Conservation (phyloP, 2,329 filamentous ascomycete genomes). For the Colletotrichum lini region DNA sequence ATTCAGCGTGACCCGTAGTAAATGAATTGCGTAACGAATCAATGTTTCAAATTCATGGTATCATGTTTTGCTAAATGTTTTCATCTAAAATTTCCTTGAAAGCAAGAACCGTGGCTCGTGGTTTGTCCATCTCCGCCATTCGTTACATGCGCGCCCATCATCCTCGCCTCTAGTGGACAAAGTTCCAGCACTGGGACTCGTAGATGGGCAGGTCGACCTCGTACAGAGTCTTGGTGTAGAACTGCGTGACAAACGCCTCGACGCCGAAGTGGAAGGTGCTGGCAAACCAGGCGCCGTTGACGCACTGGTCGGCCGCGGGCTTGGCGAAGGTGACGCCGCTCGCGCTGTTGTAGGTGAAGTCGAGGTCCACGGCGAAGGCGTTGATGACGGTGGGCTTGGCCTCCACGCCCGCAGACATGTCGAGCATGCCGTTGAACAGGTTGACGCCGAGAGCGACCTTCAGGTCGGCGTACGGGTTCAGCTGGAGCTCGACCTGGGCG, state of each 20-base stretch:
- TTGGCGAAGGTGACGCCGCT: slow-evolving; percentile 31
- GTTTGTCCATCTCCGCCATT: too few relatives aligned
- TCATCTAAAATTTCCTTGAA: too few relatives aligned
- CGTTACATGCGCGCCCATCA: too few relatives aligned
- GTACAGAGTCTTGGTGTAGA: slow-evolving; percentile 41
- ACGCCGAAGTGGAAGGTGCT: slow-evolving; percentile 41
- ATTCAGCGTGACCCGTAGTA: too few relatives aligned
- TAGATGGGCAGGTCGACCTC: slow-evolving; percentile 34
- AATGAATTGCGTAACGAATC: too few relatives aligned
- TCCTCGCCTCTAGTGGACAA: slow-evolving; percentile 8
- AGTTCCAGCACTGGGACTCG: slow-evolving; percentile 43
- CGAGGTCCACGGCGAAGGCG: slow-evolving; percentile 53
- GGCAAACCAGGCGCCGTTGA: slow-evolving; percentile 43
- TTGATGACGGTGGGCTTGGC: slow-evolving; percentile 55
- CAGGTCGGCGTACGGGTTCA: slow-evolving; percentile 53
- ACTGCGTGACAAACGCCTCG: slow-evolving; percentile 34
- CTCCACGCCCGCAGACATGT: slow-evolving; percentile 55
- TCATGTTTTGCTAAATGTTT: too few relatives aligned
- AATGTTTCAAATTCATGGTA: too few relatives aligned
- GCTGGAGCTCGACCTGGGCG: slow-evolving; percentile 49
- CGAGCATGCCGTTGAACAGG: slow-evolving; percentile 53
- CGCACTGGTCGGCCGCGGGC: slow-evolving; percentile 24
- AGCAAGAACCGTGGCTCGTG: too few relatives aligned
- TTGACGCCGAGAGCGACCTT: slow-evolving; percentile 56
- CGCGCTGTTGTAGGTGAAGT: slow-evolving; percentile 33